Percentiles rank a stretch among this genome's conserved stretches.
phyloP scores from a whole-genome alignment of 2,329 filamentous ascomycete genomes.

The Fusarium agapanthi region DNA sequence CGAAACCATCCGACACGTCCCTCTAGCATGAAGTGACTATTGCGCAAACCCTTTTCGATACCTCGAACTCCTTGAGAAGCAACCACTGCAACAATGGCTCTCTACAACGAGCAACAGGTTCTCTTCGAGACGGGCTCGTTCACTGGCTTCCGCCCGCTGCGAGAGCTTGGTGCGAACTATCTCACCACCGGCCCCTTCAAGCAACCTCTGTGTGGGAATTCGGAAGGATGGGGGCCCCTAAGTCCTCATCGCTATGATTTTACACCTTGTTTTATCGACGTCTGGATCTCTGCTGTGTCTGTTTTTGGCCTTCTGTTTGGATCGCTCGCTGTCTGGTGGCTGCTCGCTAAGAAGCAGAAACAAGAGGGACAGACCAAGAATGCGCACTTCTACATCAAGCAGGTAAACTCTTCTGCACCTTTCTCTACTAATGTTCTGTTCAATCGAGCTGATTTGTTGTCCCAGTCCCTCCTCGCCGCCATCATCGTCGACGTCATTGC shows the following conservation, averaged over 20 bases:
- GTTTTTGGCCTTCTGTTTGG: slow-evolving; percentile 82
- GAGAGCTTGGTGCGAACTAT: slow-evolving; percentile 66
- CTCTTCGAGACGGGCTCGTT: slow-evolving; percentile 68
- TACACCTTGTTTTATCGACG: slow-evolving; percentile 96
- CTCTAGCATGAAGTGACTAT: slow-evolving; percentile 49
- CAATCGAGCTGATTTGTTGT: slow-evolving; percentile 15
- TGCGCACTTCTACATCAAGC: slow-evolving; percentile 92
- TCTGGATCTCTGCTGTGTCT: slow-evolving; percentile 83
- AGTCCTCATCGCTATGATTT: slow-evolving; percentile 91
- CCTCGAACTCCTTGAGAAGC: slow-evolving; percentile 10
- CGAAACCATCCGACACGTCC: slow-evolving; percentile 3
- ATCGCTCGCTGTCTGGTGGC: slow-evolving; percentile 79
- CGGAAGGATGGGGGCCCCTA: slow-evolving; percentile 94
- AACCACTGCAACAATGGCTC: slow-evolving; percentile 41
- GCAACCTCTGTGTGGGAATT: slow-evolving; percentile 86
- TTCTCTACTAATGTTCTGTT: not conserved
- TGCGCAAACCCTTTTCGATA: slow-evolving; percentile 55
- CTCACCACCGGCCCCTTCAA: slow-evolving; percentile 61
- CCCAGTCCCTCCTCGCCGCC: slow-evolving; percentile 67
- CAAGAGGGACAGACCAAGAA: slow-evolving; percentile 75
- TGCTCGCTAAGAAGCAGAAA: slow-evolving; percentile 74
- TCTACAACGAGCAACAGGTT: slow-evolving; percentile 54
- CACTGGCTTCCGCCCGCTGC: slow-evolving; percentile 62
- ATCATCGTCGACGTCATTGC: slow-evolving; percentile 74
- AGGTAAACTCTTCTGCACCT: slow-evolving; percentile 64